phyloP scores from a whole-genome alignment of 2,329 filamentous ascomycete genomes.

The Phyllosticta paracitricarpa region DNA sequence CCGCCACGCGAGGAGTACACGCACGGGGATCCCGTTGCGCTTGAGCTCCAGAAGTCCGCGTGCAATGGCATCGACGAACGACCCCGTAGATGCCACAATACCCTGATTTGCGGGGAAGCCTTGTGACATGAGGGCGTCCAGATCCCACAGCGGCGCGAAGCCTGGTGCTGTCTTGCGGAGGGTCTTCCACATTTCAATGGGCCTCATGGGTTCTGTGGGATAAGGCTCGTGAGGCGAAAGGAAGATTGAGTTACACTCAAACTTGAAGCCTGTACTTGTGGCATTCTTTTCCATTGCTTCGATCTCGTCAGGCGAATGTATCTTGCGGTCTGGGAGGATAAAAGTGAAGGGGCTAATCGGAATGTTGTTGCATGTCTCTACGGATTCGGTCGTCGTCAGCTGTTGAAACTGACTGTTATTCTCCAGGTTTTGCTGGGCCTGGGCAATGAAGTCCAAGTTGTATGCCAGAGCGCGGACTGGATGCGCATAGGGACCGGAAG shows the following conservation, averaged over 20 bases:
- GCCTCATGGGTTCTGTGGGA: neutral
- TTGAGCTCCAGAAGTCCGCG: neutral
- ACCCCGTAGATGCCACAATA: neutral
- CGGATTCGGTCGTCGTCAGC: neutral
- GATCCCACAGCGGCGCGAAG: conserved; percentile 3
- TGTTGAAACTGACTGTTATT: neutral
- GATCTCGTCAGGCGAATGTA: neutral
- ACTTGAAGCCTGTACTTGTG: too few species aligned
- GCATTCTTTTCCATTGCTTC: neutral
- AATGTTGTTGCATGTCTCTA: neutral
- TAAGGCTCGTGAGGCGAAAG: neutral
- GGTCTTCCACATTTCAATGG: neutral
- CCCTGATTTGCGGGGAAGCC: neutral
- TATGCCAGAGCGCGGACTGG: neutral
- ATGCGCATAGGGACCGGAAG: neutral
- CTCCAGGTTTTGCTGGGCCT: neutral
- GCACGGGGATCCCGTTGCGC: neutral
- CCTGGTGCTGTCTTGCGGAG: neutral
- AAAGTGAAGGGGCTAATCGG: conserved; percentile 1
- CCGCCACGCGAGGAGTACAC: conserved; percentile 1
- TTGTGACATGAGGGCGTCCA: neutral
- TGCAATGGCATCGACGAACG: neutral
- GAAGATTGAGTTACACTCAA: neutral
- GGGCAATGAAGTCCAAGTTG: neutral
- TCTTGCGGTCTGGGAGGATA: neutral